Evolutionary conservation across 1,284 basidiomycete genomes (phyloP).

Genomic region (Megacollybia platyphylla): DNA sequence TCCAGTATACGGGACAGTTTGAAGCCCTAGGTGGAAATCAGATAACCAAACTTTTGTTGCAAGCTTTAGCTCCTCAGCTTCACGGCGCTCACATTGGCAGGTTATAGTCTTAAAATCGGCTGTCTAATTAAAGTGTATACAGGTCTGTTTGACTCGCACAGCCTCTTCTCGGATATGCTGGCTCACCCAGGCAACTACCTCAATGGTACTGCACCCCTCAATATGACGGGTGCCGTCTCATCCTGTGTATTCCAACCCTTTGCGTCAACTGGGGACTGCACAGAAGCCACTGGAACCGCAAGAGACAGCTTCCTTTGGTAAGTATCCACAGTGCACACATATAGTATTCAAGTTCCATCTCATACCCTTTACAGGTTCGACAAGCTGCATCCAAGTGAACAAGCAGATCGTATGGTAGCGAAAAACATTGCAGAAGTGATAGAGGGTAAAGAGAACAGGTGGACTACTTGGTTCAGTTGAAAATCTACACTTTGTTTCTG

Average conservation of each 20-base stretch:
- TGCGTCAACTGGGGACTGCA: slow-evolving; percentile 21
- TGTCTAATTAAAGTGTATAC: background rate
- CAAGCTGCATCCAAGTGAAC: background rate
- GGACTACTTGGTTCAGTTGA: background rate
- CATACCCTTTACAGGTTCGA: background rate
- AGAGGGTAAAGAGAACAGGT: background rate
- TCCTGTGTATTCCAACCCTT: slow-evolving; percentile 31
- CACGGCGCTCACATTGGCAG: slow-evolving; percentile 19
- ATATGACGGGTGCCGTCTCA: slow-evolving; percentile 34
- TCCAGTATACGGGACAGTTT: no score
- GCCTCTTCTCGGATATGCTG: slow-evolving; percentile 41
- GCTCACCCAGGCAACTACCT: slow-evolving; percentile 32
- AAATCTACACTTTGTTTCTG: no score
- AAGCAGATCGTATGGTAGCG: slow-evolving; percentile 1
- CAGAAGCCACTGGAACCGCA: slow-evolving; percentile 25
- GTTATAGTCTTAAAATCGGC: background rate
- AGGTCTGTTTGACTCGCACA: slow-evolving; percentile 42
- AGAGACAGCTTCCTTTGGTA: slow-evolving; percentile 41
- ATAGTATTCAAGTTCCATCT: no score
- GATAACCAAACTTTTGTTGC: slow-evolving; percentile 26
- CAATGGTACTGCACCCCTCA: slow-evolving; percentile 45
- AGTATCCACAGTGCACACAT: no score
- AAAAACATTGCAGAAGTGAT: background rate
- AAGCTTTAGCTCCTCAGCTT: slow-evolving; percentile 21
- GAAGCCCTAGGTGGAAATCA: slow-evolving; percentile 30